phyloP scores from a whole-genome alignment of 768 basidiomycete genomes.

The Agrocybe chaxingu region DNA sequence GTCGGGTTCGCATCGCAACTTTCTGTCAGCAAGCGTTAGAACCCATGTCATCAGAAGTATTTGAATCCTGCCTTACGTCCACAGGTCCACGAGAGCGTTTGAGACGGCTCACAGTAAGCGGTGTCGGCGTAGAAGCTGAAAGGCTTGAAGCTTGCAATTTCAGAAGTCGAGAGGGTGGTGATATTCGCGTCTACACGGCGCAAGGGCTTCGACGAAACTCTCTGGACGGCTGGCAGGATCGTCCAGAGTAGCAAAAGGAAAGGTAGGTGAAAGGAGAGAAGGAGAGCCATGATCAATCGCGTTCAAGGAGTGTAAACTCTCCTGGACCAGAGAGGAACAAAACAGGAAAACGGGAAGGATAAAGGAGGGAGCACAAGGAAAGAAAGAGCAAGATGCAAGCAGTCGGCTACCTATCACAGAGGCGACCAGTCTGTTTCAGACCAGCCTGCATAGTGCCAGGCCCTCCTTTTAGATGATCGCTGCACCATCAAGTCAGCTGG shows the following conservation, averaged over 20 bases:
- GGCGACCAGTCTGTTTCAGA: neutral
- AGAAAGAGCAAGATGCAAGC: neutral
- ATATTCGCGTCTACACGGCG: conserved; percentile 20
- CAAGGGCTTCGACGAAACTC: conserved; percentile 4
- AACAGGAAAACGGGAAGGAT: neutral
- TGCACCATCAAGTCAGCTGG: too few species aligned
- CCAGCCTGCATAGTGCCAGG: too few species aligned
- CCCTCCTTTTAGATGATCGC: too few species aligned
- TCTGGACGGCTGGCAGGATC: neutral
- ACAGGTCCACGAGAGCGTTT: conserved; percentile 49
- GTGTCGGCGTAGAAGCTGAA: conserved; percentile 51
- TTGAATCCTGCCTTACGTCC: conserved; percentile 28
- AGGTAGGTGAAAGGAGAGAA: neutral
- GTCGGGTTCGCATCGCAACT: conserved; percentile 44
- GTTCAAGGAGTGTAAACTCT: conserved; percentile 1
- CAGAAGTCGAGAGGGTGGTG: conserved; percentile 32
- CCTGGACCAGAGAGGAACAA: conserved; percentile 5
- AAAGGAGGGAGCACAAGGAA: conserved; percentile 3
- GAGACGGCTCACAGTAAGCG: conserved; percentile 43
- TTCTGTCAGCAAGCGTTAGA: conserved; percentile 20
- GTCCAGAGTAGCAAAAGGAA: conserved; percentile 1
- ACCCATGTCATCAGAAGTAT: neutral
- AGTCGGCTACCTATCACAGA: neutral
- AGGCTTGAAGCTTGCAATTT: conserved; percentile 41
- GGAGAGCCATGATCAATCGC: conserved; percentile 1